phyloP scores from a whole-genome alignment of 306 rosid species.

The Glycyrrhiza uralensis region DNA sequence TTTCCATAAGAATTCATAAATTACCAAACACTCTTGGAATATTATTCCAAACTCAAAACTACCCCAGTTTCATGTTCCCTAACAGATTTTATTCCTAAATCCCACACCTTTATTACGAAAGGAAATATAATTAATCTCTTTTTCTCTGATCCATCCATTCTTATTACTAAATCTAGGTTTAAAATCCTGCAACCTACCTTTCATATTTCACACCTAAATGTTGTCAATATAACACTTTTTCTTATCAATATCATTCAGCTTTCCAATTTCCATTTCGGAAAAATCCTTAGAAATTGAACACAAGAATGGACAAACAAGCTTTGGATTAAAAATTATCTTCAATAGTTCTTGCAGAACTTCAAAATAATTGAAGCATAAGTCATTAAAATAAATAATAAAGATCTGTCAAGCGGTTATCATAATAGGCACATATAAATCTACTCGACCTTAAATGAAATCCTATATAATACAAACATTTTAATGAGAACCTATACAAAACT shows the following conservation, averaged over 20 bases:
- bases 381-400: neutral
- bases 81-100: neutral
- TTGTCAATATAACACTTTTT: neutral
- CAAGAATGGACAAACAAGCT: neutral
- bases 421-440: neutral
- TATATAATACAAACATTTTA: neutral
- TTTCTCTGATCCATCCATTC: neutral
- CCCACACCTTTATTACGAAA: neutral
- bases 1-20: neutral
- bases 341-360: neutral
- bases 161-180: neutral
- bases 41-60: conserved; percentile 5
- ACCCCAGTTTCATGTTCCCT: neutral
- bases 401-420: neutral
- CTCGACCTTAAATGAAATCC: neutral
- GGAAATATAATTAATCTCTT: neutral
- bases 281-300: neutral
- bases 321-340: neutral
- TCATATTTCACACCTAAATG: neutral
- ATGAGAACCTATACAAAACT: neutral
- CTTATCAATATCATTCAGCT: neutral
- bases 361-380: neutral
- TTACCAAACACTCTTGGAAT: neutral
- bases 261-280: neutral
- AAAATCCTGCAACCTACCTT: neutral